phyloP scores from a whole-genome alignment of 2,329 filamentous ascomycete genomes.

The Kalaharituber pfeilii region DNA sequence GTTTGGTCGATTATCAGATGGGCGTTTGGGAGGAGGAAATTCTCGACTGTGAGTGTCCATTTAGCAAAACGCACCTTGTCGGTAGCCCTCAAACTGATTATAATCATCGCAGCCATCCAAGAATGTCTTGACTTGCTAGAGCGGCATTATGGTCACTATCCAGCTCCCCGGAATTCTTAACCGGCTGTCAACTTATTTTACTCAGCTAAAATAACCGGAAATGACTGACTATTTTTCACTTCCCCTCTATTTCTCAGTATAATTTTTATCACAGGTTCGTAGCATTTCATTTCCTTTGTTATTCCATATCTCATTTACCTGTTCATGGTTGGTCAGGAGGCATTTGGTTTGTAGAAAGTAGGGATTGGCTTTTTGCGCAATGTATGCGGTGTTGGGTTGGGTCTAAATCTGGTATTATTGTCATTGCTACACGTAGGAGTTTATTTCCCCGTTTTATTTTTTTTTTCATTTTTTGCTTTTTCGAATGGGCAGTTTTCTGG shows the following conservation, averaged over 20 bases:
- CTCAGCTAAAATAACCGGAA: no score
- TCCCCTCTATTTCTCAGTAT: neutral
- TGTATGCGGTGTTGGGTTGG: neutral
- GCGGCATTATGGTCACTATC: neutral
- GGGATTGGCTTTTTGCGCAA: neutral
- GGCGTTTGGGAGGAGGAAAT: conserved; percentile 93
- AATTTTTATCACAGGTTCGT: no score
- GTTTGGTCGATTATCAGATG: conserved; percentile 94
- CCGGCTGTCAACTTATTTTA: no score
- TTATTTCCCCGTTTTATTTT: neutral
- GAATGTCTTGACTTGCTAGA: conserved; percentile 19
- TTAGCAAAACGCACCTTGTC: neutral
- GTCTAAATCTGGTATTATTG: neutral
- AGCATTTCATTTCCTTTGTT: neutral
- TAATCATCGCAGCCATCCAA: conserved; percentile 12
- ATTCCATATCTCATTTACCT: neutral
- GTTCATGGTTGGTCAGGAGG: neutral
- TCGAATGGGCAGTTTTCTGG: neutral
- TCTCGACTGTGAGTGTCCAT: conserved; percentile 47
- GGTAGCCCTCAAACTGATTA: neutral
- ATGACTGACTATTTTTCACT: neutral
- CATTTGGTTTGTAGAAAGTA: neutral
- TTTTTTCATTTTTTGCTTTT: conserved; percentile 12
- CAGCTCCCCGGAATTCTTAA: neutral
- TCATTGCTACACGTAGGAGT: neutral